Percentiles rank a stretch among this genome's conserved stretches.
Conservation (phyloP, 2,329 filamentous ascomycete species). For the Coniochaeta sp. region DNA sequence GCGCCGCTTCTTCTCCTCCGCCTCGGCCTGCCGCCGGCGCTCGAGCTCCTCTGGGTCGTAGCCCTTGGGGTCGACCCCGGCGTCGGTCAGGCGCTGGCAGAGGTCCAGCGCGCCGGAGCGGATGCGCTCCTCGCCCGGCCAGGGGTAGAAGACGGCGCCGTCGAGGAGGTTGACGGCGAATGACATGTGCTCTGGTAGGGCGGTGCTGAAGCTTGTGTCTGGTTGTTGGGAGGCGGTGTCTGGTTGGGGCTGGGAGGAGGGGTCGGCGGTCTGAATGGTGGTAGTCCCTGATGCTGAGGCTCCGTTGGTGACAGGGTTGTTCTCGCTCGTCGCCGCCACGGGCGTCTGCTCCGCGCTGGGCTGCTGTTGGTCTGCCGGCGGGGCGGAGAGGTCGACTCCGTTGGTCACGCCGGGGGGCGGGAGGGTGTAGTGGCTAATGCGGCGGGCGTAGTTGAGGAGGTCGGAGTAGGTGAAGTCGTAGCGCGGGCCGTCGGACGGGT, state of each 20-base stretch:
- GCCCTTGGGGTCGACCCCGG: conserved; percentile 53
- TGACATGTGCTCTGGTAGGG: conserved; percentile 38
- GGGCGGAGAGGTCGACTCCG: conserved; percentile 22
- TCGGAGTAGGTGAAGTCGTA: conserved; percentile 61
- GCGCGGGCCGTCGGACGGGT: conserved; percentile 24
- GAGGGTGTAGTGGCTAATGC: conserved; percentile 73
- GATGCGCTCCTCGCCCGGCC: conserved; percentile 67
- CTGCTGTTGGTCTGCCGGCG: conserved; percentile 16
- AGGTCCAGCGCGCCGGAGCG: conserved; percentile 59
- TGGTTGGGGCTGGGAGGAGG: neutral
- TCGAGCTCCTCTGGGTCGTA: conserved; percentile 53
- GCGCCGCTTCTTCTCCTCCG: conserved; percentile 32
- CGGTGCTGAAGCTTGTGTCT: conserved; percentile 19
- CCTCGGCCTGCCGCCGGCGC: conserved; percentile 36
- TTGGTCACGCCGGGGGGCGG: conserved; percentile 52
- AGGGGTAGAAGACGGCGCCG: conserved; percentile 62
- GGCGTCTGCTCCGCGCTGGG: neutral
- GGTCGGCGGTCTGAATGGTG: neutral
- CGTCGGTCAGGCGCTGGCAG: conserved; percentile 55
- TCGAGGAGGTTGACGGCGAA: conserved; percentile 44
- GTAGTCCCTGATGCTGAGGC: neutral
- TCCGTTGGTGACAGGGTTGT: neutral
- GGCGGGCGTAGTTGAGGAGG: conserved; percentile 68
- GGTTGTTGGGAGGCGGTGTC: conserved; percentile 14
- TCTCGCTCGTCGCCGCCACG: neutral